Evolutionary conservation across 176 grass and related monocot species (phyloP).

Genomic region (Aegilops umbellulata): DNA sequence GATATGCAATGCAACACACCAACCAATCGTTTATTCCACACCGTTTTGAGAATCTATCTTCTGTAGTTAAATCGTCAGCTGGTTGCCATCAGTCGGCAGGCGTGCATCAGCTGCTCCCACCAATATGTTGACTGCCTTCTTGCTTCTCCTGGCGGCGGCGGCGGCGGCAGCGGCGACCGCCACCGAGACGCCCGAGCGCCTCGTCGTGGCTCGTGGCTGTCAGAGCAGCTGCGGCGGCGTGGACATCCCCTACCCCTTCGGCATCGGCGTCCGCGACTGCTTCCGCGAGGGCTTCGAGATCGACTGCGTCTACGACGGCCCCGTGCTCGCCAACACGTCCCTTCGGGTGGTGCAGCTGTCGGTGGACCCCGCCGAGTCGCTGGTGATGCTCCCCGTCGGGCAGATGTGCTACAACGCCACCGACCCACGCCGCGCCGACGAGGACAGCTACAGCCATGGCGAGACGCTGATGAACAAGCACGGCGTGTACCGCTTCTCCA

Average conservation of each 20-base stretch:
- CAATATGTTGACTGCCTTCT: not conserved
- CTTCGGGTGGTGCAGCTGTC: not conserved
- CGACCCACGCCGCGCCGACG: not conserved
- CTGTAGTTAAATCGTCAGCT: too few species aligned
- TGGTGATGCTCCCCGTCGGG: not conserved
- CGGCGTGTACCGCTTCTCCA: not conserved
- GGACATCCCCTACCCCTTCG: not conserved
- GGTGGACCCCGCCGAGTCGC: not conserved
- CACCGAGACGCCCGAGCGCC: not conserved
- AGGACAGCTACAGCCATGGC: not conserved
- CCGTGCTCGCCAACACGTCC: not conserved
- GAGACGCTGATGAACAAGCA: not conserved
- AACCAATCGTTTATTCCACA: too few species aligned
- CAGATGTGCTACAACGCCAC: not conserved
- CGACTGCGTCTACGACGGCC: not conserved
- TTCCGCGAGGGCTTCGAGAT: slow-evolving; percentile 14
- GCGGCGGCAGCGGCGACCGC: not conserved
- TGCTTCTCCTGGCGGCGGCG: not conserved
- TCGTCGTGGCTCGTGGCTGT: not conserved
- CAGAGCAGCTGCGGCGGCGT: not conserved
- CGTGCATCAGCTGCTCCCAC: too few species aligned
- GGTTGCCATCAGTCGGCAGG: too few species aligned
- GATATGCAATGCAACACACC: too few species aligned
- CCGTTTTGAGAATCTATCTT: too few species aligned
- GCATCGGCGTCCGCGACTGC: not conserved